These are phyloP conservation scores for Blastobotrys petasosporus DNA, from an alignment of 1,139 yeast species.

Conservation along the genomic window DNA sequence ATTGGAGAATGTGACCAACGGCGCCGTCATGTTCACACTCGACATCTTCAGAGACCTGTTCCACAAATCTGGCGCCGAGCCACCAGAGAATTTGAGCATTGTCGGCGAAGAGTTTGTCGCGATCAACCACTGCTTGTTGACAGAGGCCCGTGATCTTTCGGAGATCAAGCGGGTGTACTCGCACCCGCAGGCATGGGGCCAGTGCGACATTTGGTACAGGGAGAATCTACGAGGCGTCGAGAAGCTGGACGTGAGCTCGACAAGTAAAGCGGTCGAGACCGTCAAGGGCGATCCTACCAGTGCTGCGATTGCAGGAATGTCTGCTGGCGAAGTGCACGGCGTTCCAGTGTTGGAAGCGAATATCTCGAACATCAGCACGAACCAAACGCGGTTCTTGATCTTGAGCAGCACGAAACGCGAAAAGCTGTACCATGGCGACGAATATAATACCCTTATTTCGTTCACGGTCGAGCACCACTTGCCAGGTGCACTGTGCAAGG, in stretches of 20 bases:
- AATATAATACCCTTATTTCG: conserved; percentile 49
- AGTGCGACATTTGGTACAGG: conserved; percentile 54
- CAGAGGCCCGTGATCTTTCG: conserved; percentile 37
- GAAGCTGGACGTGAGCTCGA: conserved; percentile 61
- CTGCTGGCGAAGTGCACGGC: conserved; percentile 59
- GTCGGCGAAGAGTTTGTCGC: conserved; percentile 78
- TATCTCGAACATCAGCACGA: conserved; percentile 65
- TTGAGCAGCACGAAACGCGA: conserved; percentile 37
- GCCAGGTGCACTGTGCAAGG: conserved; percentile 72
- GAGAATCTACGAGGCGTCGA: conserved; percentile 27
- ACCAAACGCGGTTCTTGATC: conserved; percentile 80
- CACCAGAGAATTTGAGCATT: conserved; percentile 25
- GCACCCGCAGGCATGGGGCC: conserved; percentile 99
- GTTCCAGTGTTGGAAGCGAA: conserved; percentile 51
- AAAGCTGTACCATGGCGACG: conserved; percentile 13
- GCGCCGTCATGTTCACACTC: conserved; percentile 81
- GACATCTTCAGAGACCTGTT: conserved; percentile 69
- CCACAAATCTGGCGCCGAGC: conserved; percentile 25
- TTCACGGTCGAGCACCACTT: conserved; percentile 62
- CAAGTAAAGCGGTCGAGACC: conserved; percentile 75
- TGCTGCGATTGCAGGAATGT: conserved; percentile 55
- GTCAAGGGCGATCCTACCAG: conserved; percentile 39
- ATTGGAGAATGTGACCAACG: conserved; percentile 90
- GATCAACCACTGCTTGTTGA: conserved; percentile 71
- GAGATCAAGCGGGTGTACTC: conserved; percentile 60